Evolutionary conservation across 495 filamentous ascomycete genomes (phyloP).

Genomic region (Parathielavia appendiculata): DNA sequence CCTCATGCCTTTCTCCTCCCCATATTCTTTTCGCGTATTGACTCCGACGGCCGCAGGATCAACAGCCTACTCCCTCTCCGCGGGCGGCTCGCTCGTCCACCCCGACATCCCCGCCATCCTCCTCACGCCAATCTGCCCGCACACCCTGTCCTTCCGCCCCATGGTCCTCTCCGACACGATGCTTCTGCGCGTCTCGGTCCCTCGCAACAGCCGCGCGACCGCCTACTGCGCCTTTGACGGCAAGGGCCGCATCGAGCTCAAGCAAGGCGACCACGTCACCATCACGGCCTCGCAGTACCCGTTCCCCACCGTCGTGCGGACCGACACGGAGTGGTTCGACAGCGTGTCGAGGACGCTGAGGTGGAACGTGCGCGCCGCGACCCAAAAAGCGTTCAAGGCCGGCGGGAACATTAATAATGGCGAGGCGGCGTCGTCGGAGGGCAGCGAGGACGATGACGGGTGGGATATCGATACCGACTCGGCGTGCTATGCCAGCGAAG

Average conservation of each 20-base stretch:
- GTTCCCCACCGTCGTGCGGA: conserved; percentile 85
- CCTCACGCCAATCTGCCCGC: conserved; percentile 94
- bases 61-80: conserved; percentile 93
- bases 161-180: conserved; percentile 98
- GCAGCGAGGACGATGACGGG: conserved; percentile 47
- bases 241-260: conserved; percentile 87
- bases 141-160: conserved; percentile 92
- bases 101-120: conserved; percentile 97
- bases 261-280: conserved; percentile 87
- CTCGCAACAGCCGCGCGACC: conserved; percentile 75
- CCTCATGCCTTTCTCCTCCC: not conserved
- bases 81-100: conserved; percentile 91
- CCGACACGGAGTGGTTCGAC: conserved; percentile 87
- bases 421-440: conserved; percentile 24
- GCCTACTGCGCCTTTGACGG: conserved; percentile 97
- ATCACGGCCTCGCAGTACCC: conserved; percentile 92
- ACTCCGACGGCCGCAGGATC: conserved; percentile 48
- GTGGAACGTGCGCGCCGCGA: conserved; percentile 85
- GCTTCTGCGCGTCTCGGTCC: conserved; percentile 81
- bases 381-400: conserved; percentile 74
- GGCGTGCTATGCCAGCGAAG: conserved; percentile 59
- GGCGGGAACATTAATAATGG: conserved; percentile 30
- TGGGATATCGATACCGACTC: conserved; percentile 88
- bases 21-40: conserved; percentile 14
- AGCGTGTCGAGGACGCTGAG: conserved; percentile 82